Evolutionary conservation across 768 basidiomycete species (phyloP).

Genomic region (Phylloporus sp.): DNA sequence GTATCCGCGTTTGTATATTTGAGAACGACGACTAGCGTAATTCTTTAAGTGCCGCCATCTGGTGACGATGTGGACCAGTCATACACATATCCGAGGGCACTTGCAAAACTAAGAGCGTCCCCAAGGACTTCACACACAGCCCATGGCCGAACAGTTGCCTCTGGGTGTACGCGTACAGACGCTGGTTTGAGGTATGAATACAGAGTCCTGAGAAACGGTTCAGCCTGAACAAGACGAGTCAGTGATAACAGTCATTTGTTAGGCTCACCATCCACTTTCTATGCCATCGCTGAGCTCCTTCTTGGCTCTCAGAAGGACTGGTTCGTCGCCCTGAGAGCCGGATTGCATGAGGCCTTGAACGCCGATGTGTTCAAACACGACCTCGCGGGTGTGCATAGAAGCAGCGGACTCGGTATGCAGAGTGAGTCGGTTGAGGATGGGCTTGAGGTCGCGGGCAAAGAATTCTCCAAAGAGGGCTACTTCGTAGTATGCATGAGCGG

Average conservation of each 20-base stretch:
- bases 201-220: constrained; percentile 55
- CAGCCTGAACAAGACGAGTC: not conserved
- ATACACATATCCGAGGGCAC: constrained; percentile 73
- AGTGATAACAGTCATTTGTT: not conserved
- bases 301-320: constrained; percentile 66
- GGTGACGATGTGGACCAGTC: constrained; percentile 19
- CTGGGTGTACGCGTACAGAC: constrained; percentile 77
- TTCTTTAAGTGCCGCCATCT: constrained; percentile 3
- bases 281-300: constrained; percentile 63
- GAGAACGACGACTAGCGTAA: constrained; percentile 53
- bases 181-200: constrained; percentile 84
- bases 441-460: constrained; percentile 68
- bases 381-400: constrained; percentile 69
- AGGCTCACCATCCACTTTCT: constrained; percentile 56
- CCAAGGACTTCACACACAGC: constrained; percentile 74
- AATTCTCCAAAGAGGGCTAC: constrained; percentile 82
- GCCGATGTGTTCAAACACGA: constrained; percentile 79
- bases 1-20: constrained; percentile 81
- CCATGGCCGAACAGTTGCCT: constrained; percentile 86
- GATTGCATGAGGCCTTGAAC: constrained; percentile 57
- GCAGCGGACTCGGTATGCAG: constrained; percentile 76
- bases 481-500: constrained; percentile 70
- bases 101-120: constrained; percentile 77
- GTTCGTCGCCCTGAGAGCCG: constrained; percentile 48
- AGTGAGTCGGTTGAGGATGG: constrained; percentile 78